Evolutionary conservation across 441 rosid species (phyloP), one percentile per base, ranked within the genome.

Genomic region (Metrosideros polymorpha): DNA sequence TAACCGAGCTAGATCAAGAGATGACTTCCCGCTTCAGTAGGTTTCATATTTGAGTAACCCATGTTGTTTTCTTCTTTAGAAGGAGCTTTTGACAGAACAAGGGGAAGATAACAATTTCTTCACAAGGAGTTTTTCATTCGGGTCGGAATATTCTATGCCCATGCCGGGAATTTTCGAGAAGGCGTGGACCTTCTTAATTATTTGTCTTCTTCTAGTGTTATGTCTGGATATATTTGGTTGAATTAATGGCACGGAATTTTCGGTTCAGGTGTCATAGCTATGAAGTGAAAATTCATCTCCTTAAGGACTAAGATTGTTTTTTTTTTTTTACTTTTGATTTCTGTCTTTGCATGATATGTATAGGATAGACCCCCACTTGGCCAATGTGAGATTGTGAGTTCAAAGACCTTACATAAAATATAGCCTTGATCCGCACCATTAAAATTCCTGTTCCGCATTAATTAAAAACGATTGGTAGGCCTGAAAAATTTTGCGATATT

Each of bases 71-170:
- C 85, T 43, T 24, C 92, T 92, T 86, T 91, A 89, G 66, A 85
- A 87, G 3, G 91, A 91, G 76, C 93, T 90, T 88, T 52, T 92
- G 59, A 24, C 86, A 30, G 90, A 83, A 76, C 85, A 91, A 84
- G 52, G 83, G 18, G 83, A 85, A 83, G 75, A 90, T 91, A 82
- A 82, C 94, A 93, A 50, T 87, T 88, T 84, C 56, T 93, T 35
- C 89, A 90, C 10, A 85, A 90, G n/a, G 79, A 43, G 85, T 83
- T n/a, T 90, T 89, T 82, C 90, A 88, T 52, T 86, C 93, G 87
- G 89, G 91, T 85, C 92, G 90, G 84, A 93, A 59, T 59, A n/a
- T 93, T 93, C 39, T 93, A 94, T 17, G 92, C 94, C 27, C 94
- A 92, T 89, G 89, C 84, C 61, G 12, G 93, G 94, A 54, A 90